phyloP scores from a whole-genome alignment of 2,329 filamentous ascomycete genomes.

The Phaeosphaeria sp. region DNA sequence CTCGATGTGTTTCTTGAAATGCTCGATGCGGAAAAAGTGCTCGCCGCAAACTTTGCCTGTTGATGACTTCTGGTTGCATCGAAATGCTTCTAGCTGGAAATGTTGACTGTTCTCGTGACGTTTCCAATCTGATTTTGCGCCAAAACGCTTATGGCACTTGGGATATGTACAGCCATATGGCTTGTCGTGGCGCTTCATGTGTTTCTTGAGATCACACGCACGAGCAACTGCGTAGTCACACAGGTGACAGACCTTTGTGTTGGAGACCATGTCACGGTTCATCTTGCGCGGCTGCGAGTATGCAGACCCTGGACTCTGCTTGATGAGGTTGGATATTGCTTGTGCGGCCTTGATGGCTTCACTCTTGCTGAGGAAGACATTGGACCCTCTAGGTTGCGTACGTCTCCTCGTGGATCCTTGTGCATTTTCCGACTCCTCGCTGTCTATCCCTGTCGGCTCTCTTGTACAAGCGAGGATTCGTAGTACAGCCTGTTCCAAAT shows the following conservation, averaged over 20 bases:
- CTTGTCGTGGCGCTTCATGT: conserved; percentile 78
- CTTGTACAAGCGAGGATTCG: conserved; percentile 15
- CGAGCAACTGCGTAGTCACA: conserved; percentile 35
- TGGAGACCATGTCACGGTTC: conserved; percentile 15
- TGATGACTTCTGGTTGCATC: conserved; percentile 58
- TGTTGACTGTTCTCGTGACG: conserved; percentile 86
- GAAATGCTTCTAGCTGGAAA: conserved; percentile 73
- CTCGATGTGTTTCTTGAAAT: conserved; percentile 68
- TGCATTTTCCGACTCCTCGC: background rate
- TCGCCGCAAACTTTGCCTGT: conserved; percentile 57
- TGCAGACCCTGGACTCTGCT: conserved; percentile 19
- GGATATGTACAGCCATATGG: conserved; percentile 83
- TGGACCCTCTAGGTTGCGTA: background rate
- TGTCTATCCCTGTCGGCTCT: background rate
- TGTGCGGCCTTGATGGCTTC: conserved; percentile 32
- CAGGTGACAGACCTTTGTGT: conserved; percentile 21
- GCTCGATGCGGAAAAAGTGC: conserved; percentile 64
- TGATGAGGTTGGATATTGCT: conserved; percentile 34
- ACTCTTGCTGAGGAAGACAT: conserved; percentile 23
- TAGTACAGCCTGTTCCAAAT: conserved; percentile 33
- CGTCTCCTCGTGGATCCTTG: background rate
- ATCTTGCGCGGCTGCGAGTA: conserved; percentile 16
- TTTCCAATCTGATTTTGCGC: conserved; percentile 96
- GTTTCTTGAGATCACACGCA: conserved; percentile 65
- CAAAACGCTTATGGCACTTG: conserved; percentile 74